Evolutionary conservation across 352 stramenopile species (phyloP).

Genomic region (Phytophthora fragariaefolia): DNA sequence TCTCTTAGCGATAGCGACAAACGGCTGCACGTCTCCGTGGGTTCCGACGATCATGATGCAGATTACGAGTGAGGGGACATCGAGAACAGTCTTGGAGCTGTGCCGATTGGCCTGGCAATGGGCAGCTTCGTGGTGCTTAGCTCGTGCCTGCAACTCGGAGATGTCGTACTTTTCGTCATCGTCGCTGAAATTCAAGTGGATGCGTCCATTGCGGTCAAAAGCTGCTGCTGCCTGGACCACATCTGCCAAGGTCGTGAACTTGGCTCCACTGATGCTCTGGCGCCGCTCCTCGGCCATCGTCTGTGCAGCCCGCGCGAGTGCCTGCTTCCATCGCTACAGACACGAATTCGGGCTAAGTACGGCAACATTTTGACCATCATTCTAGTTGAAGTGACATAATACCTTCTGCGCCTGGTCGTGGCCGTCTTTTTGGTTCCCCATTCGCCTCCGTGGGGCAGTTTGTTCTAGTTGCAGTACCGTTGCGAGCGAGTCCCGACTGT

Average conservation of each 20-base stretch:
- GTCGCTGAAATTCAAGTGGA: constrained; percentile 55
- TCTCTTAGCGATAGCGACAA: constrained; percentile 87
- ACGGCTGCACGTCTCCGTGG: constrained; percentile 87
- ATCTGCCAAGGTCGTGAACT: constrained; percentile 42
- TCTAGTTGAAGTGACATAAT: not conserved
- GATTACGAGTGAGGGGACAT: constrained; percentile 66
- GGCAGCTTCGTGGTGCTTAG: constrained; percentile 28
- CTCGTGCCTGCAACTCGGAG: constrained; percentile 37
- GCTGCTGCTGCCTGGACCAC: constrained; percentile 54
- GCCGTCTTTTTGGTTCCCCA: not conserved
- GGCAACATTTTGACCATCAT: not conserved
- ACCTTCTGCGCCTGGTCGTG: not conserved
- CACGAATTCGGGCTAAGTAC: not conserved
- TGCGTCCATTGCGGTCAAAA: constrained; percentile 56
- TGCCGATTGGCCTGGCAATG: constrained; percentile 14
- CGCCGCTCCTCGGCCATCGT: constrained; percentile 31
- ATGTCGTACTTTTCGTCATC: constrained; percentile 59
- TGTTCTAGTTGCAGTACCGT: too few species aligned
- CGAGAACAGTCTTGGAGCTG: constrained; percentile 24
- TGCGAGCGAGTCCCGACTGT: too few species aligned
- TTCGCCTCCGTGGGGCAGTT: too few species aligned
- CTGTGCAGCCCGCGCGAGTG: constrained; percentile 28
- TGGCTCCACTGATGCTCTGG: not conserved
- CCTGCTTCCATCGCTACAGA: constrained; percentile 40
- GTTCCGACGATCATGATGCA: constrained; percentile 94